Base-by-base conservation (phyloP, 768 basidiomycete species). In the Sporobolomyces roseus region DNA sequence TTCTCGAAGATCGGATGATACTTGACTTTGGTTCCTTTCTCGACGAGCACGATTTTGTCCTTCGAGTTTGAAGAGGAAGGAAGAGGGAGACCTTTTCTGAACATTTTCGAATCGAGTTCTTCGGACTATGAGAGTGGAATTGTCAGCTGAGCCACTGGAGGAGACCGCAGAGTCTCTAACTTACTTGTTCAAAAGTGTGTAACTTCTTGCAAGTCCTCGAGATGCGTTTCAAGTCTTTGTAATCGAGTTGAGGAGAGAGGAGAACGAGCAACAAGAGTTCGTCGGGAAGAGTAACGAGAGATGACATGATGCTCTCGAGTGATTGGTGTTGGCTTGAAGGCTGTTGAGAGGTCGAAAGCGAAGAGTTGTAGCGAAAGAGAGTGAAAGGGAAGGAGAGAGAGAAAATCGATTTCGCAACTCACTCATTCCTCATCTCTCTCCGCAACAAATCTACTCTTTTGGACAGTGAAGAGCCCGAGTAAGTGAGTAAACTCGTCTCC, bases 181-280 rank as follows among this genome's bases (percentile, higher is more conserved):
- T n/a, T n/a, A 65, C 55, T 56, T 65, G 36, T 33, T 58, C 48
- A 23, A 58, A 19, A 4, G 21, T 3, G 49, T 51, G 55, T 21
- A 65, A 41, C 33, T n/a, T 17, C 36, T 59, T 65, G 46, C 53
- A 65, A 5, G 48, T 45, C 23, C 64, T 33, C n/a, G 46, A 50
- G 49, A 58, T 16, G 48, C 64, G 64, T 45, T 58, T 51, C 35
- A 58, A 30, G 54, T 65, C 64, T 9, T 13, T 16, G 55, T 58
- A 58, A 21, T 0, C 5, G 17, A 64, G 33, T 3, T 19, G 16
- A 2, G 7, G 6, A 16, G 13, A 1, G 33, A 17, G 17, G 43
- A 56, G 30, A 21, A 51, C 25, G n/a, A 8, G 8, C 27, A 65
- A 23, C 19, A 48, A 32, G 8, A 46, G 7, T 1, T 63, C 62